These are phyloP conservation scores for Rhytidiadelphus loreus DNA, from an alignment of 225 moss, liverwort and hornwort species.

Conservation along the genomic window DNA sequence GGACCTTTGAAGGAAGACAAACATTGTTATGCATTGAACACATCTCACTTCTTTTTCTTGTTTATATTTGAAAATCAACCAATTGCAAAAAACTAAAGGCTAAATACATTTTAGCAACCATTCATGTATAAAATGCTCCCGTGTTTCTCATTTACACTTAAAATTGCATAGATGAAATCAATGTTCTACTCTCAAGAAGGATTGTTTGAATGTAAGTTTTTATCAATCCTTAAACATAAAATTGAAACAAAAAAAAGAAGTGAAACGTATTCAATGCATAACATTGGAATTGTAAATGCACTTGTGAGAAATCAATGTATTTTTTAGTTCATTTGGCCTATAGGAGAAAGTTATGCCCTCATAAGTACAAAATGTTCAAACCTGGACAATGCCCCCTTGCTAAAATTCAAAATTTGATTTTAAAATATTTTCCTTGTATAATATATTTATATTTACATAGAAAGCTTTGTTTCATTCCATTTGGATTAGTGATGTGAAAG, in stretches of 20 bases:
- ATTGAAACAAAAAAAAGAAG: not conserved
- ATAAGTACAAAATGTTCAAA: not conserved
- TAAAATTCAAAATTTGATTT: not conserved
- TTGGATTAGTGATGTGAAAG: not conserved
- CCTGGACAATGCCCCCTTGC: rapidly evolving
- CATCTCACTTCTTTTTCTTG: not conserved
- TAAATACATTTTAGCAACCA: not conserved
- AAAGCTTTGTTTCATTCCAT: not conserved
- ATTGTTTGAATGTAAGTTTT: not conserved
- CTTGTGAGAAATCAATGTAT: not conserved
- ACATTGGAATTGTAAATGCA: not conserved
- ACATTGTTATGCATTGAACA: not conserved
- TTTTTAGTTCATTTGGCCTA: not conserved
- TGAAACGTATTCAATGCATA: no score
- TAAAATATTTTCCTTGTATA: not conserved
- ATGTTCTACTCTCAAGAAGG: rapidly evolving
- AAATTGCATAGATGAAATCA: not conserved
- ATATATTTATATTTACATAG: not conserved
- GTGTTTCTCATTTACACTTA: not conserved
- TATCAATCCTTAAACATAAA: not conserved
- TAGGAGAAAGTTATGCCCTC: not conserved
- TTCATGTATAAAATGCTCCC: not conserved
- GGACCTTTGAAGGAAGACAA: not conserved
- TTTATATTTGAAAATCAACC: not conserved
- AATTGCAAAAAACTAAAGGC: not conserved